Base-by-base conservation (phyloP, 768 basidiomycete species). In the Tylopilus plumbeoviolaceoides region DNA sequence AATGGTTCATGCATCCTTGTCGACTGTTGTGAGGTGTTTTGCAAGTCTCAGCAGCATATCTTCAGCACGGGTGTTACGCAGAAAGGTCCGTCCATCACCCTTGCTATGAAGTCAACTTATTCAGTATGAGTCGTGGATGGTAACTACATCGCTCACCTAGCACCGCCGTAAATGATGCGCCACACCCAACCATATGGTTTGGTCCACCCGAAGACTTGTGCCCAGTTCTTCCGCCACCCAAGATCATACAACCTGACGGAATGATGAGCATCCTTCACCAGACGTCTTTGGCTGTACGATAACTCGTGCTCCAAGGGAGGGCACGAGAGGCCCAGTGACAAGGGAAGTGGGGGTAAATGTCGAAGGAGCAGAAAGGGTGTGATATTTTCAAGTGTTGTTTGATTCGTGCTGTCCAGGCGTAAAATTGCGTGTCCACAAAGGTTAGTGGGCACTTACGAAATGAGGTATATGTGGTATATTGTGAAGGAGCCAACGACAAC, bases 371-470 rank as follows among this genome's bases (percentile, higher is more conserved):
- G 66, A 66, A 87, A 91, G 1, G 88, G 88, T 0, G 88, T 82
- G 36, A 91, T 75, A 51, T 82, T 76, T 63, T 92, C 90, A 20
- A 91, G 57, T 0, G 90, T 92, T n/a, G 90, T 91, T 71, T 91
- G 88, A 64, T 92, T 92, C 25, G 85, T 90, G 33, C 89, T 91
- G 54, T 31, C 48, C 30, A 21, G 14, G 9, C 2, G 36, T 50
- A 44, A 53, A 28, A 44, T n/a, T 49, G 28, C 31, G 10, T 21
- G 38, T 39, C 12, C 20, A 57, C 21, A 7, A 25, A 12, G 25
- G 35, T 41, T 41, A 43, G 50, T 35, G 25, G 48, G 44, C 23
- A 76, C 87, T 62, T 62, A 88, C 87, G 78, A 77, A 41, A 85
- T 79, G 40, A 93, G 81, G 64, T 90, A 91, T 39, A 87, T 59